Conservation (phyloP, 2,329 filamentous ascomycete species). For the Bipolaris bicolor region DNA sequence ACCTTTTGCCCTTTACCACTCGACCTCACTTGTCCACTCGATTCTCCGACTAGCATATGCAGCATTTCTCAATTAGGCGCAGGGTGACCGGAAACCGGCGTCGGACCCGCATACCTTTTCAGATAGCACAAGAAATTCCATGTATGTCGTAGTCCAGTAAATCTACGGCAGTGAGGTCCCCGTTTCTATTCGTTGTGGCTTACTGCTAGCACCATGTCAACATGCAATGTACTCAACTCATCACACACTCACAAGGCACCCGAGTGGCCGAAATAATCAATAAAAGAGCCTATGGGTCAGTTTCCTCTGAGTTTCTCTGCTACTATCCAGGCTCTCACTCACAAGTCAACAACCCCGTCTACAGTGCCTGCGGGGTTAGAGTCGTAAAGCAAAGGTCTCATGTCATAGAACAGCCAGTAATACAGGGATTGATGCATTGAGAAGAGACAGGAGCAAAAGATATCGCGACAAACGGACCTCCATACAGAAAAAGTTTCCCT, state of each 20-base stretch:
- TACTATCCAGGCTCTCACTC: background rate
- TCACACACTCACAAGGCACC: background rate
- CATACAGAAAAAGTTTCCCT: background rate
- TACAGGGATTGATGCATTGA: background rate
- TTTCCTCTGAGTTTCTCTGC: background rate
- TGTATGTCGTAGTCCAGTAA: too few species aligned
- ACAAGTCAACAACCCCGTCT: background rate
- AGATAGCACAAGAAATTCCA: background rate
- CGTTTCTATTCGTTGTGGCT: background rate
- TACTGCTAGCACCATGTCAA: background rate
- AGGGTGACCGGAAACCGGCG: conserved; percentile 1
- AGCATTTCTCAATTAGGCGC: background rate
- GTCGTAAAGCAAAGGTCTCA: background rate
- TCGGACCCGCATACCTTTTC: background rate
- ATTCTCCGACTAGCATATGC: background rate
- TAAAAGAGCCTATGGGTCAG: background rate
- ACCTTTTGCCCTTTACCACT: conserved; percentile 1
- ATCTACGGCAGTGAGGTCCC: background rate
- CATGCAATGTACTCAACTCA: background rate
- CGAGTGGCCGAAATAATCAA: background rate
- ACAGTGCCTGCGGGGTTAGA: background rate
- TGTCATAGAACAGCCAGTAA: background rate
- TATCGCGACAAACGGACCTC: background rate
- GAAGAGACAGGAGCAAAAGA: background rate
- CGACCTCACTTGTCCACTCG: background rate